Percentiles rank a stretch among this genome's conserved stretches.
These are phyloP conservation scores for Pogostemon cablin DNA, from an alignment of 257 asterid species.

Conservation along the genomic window DNA sequence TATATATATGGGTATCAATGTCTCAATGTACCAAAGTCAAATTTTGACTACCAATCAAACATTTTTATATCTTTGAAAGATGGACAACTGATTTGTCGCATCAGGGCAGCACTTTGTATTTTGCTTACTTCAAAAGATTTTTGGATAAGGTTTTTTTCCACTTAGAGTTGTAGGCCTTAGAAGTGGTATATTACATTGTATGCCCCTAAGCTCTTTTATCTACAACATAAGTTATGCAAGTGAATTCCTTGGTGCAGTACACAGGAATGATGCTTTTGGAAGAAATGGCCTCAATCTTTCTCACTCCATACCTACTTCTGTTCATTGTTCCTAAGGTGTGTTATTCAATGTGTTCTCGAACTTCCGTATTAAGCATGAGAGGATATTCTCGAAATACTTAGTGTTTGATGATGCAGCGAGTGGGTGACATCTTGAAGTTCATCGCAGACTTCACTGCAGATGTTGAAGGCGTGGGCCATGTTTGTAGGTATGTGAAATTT, in stretches of 20 bases:
- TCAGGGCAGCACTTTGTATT: background rate
- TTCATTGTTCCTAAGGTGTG: constrained; percentile 91
- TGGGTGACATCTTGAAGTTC: constrained; percentile 77
- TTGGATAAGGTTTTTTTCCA: background rate
- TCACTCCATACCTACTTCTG: constrained; percentile 84
- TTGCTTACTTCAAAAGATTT: background rate
- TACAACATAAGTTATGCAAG: constrained; percentile 13
- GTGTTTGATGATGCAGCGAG: constrained; percentile 57
- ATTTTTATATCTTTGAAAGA: constrained; percentile 10
- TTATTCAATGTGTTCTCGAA: constrained; percentile 1
- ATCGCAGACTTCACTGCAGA: constrained; percentile 79
- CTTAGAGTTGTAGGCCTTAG: background rate
- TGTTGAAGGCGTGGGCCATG: constrained; percentile 92
- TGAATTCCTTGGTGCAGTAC: constrained; percentile 59
- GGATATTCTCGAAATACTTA: constrained; percentile 25
- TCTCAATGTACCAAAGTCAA: constrained; percentile 9
- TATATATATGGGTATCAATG: background rate
- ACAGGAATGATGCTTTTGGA: constrained; percentile 94
- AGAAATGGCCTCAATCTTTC: constrained; percentile 95
- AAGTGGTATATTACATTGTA: constrained; percentile 5
- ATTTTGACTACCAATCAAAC: background rate
- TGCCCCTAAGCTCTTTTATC: background rate
- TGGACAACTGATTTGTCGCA: background rate
- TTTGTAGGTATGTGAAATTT: constrained; percentile 64
- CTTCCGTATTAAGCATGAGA: constrained; percentile 5